These are phyloP conservation scores for Solanum pennellii DNA, from an alignment of 257 asterid genomes.

Conservation along the genomic window DNA sequence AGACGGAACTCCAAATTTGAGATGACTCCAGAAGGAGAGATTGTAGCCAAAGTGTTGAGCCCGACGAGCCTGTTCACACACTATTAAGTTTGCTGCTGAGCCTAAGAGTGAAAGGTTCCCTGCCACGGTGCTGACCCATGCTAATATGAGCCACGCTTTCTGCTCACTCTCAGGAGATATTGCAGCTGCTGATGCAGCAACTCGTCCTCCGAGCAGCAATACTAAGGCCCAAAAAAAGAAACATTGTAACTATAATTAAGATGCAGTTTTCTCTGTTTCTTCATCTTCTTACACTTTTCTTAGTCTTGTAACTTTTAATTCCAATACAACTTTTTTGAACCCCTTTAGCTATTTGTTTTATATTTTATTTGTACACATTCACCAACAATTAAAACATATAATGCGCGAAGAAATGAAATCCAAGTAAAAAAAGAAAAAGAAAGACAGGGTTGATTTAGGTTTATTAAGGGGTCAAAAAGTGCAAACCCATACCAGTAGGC, in stretches of 20 bases:
- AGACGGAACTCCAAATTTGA: constrained; percentile 83
- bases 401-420: neutral
- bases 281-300: neutral
- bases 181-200: constrained; percentile 79
- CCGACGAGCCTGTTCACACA: constrained; percentile 93
- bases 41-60: constrained; percentile 54
- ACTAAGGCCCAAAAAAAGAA: constrained; percentile 18
- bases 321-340: neutral
- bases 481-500: constrained; percentile 57
- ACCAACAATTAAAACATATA: neutral
- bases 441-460: neutral
- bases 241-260: neutral
- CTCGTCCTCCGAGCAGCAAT: constrained; percentile 64
- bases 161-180: constrained; percentile 64
- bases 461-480: neutral
- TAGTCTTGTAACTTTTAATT: neutral
- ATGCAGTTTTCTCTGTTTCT: neutral
- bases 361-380: neutral
- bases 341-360: neutral
- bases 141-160: constrained; percentile 86
- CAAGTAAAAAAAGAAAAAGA: neutral
- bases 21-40: constrained; percentile 73
- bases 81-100: constrained; percentile 92
- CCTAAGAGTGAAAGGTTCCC: constrained; percentile 88
- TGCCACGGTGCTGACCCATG: constrained; percentile 94